Conservation (phyloP, 495 filamentous ascomycete genomes). For the Hypomontagnella submonticulosa region DNA sequence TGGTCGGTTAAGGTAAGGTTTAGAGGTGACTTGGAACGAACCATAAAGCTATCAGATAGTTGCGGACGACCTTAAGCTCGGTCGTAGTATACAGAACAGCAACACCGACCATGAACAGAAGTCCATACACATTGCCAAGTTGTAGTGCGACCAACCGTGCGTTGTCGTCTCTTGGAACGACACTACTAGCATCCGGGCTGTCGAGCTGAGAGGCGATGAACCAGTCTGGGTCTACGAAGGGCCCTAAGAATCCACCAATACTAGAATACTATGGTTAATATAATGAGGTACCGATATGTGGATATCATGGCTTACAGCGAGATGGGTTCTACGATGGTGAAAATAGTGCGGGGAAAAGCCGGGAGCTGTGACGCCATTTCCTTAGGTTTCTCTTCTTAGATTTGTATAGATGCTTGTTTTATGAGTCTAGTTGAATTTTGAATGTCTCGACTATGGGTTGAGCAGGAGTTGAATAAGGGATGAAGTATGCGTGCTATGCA, state of each 20-base stretch:
- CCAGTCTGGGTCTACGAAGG: slow-evolving; percentile 64
- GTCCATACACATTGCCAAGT: slow-evolving; percentile 73
- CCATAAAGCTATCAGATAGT: slow-evolving; percentile 72
- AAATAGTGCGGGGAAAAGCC: slow-evolving; percentile 62
- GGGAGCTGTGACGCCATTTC: slow-evolving; percentile 62
- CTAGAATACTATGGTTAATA: slow-evolving; percentile 45
- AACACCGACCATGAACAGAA: slow-evolving; percentile 71
- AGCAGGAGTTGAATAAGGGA: not conserved
- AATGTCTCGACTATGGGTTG: not conserved
- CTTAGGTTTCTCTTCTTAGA: not conserved
- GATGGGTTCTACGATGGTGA: slow-evolving; percentile 74
- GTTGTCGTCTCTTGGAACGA: slow-evolving; percentile 41
- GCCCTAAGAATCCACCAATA: slow-evolving; percentile 65
- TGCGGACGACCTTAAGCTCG: slow-evolving; percentile 72
- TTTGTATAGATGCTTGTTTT: not conserved
- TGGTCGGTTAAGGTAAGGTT: not conserved
- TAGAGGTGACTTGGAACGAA: slow-evolving; percentile 17
- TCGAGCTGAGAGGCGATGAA: slow-evolving; percentile 72
- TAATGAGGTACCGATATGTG: not conserved
- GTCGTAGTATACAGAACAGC: slow-evolving; percentile 69
- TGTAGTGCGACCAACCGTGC: slow-evolving; percentile 58
- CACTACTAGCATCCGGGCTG: slow-evolving; percentile 38
- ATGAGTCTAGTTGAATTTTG: too few species aligned
- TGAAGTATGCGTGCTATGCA: not conserved
- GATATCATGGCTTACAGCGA: slow-evolving; percentile 63